Evolutionary conservation across 495 filamentous ascomycete species (phyloP).

Genomic region (Daldinia bambusicola): DNA sequence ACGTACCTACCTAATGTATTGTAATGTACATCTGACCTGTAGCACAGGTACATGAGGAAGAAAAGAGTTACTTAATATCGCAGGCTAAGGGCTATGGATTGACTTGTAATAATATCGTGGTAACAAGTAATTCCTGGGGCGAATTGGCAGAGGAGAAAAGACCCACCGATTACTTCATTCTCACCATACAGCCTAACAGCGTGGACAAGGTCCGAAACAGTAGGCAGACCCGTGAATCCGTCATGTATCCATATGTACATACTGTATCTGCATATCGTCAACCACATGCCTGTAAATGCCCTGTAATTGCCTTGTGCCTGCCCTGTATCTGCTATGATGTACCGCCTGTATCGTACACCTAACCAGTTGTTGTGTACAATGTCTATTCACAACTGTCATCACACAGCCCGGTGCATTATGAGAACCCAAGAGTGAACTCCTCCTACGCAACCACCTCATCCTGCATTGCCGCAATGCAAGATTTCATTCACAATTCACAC

Average conservation of each 20-base stretch:
- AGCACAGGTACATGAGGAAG: not conserved
- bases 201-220: conserved; percentile 42
- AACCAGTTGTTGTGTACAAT: too few relatives aligned
- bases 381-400: conserved; percentile 34
- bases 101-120: conserved; percentile 6
- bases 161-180: conserved; percentile 46
- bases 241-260: conserved; percentile 15
- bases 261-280: not conserved
- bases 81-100: conserved; percentile 5
- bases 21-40: not conserved
- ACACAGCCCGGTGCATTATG: conserved; percentile 34
- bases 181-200: conserved; percentile 39
- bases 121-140: conserved; percentile 35
- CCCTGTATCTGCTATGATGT: not conserved
- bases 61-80: not conserved
- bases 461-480: conserved; percentile 40
- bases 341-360: too few relatives aligned
- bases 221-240: conserved; percentile 39
- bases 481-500: conserved; percentile 30
- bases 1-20: not conserved
- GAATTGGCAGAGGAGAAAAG: conserved; percentile 32
- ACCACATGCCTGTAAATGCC: too few relatives aligned
- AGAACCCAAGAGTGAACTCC: conserved; percentile 27
- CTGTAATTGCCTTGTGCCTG: too few relatives aligned
- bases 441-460: conserved; percentile 32